phyloP scores from a whole-genome alignment of 345 rosid species.

The Citrus reticulata region DNA sequence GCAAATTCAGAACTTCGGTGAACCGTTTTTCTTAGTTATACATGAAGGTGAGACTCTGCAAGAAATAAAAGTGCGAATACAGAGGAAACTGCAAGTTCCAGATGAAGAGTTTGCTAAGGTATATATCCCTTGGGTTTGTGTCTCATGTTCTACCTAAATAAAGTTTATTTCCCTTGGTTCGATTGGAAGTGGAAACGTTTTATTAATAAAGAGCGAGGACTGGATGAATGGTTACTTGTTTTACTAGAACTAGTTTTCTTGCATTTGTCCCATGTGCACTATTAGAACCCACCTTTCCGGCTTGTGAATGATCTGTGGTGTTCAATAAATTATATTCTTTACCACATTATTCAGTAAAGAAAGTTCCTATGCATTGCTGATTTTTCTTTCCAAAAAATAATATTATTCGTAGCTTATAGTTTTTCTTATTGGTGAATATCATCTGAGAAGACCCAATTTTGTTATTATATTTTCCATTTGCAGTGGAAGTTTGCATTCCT shows the following conservation, averaged over 20 bases:
- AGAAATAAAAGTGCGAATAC: constrained; percentile 79
- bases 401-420: neutral
- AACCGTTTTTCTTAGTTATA: constrained; percentile 92
- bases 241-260: neutral
- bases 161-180: neutral
- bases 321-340: neutral
- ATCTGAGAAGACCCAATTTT: neutral
- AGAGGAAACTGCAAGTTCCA: constrained; percentile 85
- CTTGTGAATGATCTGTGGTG: neutral
- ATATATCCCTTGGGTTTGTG: neutral
- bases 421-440: neutral
- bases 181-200: neutral
- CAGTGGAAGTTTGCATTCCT: constrained; percentile 97
- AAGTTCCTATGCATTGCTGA: neutral
- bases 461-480: neutral
- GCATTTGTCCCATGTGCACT: neutral
- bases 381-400: neutral
- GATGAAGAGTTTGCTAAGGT: constrained; percentile 98
- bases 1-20: constrained; percentile 95
- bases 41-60: constrained; percentile 87
- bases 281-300: too few species aligned
- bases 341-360: neutral
- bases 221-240: neutral
- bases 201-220: neutral
- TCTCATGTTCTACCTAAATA: neutral